Percentiles rank a stretch among this genome's conserved stretches.
These are phyloP conservation scores for Daldinia eschscholtzii DNA, from an alignment of 2,329 filamentous ascomycete genomes.

Conservation along the genomic window DNA sequence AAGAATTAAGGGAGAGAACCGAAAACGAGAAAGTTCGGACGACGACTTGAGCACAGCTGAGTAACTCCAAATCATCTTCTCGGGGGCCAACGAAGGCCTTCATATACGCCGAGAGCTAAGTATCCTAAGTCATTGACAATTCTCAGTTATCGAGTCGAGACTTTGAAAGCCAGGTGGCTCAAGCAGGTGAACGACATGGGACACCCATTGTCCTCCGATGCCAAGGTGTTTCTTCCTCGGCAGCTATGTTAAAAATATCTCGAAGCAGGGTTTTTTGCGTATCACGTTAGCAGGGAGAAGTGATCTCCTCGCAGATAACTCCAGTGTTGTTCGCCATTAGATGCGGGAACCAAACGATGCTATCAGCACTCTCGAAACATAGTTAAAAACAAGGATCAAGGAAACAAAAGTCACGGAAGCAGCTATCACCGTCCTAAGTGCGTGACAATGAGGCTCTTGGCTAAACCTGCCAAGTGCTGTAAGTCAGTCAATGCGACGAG, in stretches of 20 bases:
- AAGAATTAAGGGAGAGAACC: slow-evolving; percentile 47
- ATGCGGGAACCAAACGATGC: slow-evolving; percentile 34
- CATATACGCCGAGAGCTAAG: slow-evolving; percentile 51
- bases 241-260: slow-evolving; percentile 47
- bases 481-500: slow-evolving; percentile 51
- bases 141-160: slow-evolving; percentile 43
- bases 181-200: slow-evolving; percentile 36
- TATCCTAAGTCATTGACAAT: slow-evolving; percentile 20
- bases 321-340: slow-evolving; percentile 21
- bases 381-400: slow-evolving; percentile 22
- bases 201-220: slow-evolving; percentile 41
- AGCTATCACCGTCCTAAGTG: slow-evolving; percentile 34
- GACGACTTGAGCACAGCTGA: slow-evolving; percentile 55
- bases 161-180: slow-evolving; percentile 39
- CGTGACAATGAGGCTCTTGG: slow-evolving; percentile 49
- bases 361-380: slow-evolving; percentile 43
- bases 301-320: slow-evolving; percentile 31
- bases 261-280: slow-evolving; percentile 36
- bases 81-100: slow-evolving; percentile 45
- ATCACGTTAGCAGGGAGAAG: slow-evolving; percentile 33
- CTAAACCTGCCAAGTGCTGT: slow-evolving; percentile 51
- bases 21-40: slow-evolving; percentile 43
- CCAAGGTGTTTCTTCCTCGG: slow-evolving; percentile 49
- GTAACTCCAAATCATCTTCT: slow-evolving; percentile 33
- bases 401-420: slow-evolving; percentile 39